phyloP scores from a whole-genome alignment of 805 yeast genomes.

The Saturnispora kantuleensis region DNA sequence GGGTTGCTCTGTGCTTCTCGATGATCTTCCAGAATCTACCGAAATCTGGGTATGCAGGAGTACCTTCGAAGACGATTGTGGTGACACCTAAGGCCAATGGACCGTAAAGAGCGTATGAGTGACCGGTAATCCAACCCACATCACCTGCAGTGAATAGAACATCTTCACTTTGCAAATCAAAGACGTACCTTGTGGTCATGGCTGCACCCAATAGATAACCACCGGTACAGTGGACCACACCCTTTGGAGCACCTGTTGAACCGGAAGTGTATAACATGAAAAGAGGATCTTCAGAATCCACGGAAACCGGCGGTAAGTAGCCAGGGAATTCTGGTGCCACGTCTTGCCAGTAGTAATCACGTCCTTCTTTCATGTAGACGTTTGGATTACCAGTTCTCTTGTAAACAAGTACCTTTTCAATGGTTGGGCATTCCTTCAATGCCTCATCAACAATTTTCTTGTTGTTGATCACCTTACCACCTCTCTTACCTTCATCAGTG shows the following conservation, averaged over 20 bases:
- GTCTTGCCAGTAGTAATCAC: conserved; percentile 96
- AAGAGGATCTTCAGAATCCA: conserved; percentile 87
- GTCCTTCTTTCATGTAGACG: conserved; percentile 62
- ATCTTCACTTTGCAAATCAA: conserved; percentile 86
- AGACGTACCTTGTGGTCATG: conserved; percentile 83
- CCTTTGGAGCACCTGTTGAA: conserved; percentile 97
- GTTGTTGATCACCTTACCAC: conserved; percentile 86
- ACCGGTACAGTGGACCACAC: conserved; percentile 91
- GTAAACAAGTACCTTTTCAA: conserved; percentile 76
- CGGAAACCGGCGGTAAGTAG: conserved; percentile 81
- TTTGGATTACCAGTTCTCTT: conserved; percentile 74
- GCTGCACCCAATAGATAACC: conserved; percentile 92
- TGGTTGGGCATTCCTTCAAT: conserved; percentile 60
- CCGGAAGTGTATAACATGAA: conserved; percentile 96
- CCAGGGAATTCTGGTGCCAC: conserved; percentile 72
- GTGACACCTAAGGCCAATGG: conserved; percentile 86
- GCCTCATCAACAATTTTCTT: conserved; percentile 96
- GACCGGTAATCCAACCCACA: conserved; percentile 99
- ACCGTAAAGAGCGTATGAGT: conserved; percentile 90
- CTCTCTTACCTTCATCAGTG: conserved; percentile 91
- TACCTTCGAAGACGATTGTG: conserved; percentile 89
- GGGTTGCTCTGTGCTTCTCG: conserved; percentile 84
- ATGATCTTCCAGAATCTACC: conserved; percentile 97
- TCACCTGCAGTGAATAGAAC: conserved; percentile 94
- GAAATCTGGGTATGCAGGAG: conserved; percentile 93